Conservation (phyloP, 2,329 filamentous ascomycete genomes). For the Fusarium chlamydosporum region DNA sequence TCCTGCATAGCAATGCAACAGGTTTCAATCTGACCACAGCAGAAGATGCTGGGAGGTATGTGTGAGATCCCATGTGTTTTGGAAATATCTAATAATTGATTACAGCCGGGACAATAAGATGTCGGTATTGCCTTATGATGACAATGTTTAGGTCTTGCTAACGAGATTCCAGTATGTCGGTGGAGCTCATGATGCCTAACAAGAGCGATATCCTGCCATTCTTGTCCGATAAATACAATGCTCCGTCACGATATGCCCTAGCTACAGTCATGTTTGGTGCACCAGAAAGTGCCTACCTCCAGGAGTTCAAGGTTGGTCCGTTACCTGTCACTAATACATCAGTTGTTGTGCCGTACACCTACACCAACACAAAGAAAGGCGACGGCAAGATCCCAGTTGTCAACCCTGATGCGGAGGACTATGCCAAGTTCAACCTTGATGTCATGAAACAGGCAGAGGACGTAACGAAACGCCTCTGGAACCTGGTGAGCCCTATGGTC, state of each 20-base stretch:
- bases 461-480: conserved; percentile 6
- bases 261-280: conserved; percentile 5
- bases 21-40: conserved; percentile 5
- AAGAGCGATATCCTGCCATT: conserved; percentile 8
- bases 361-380: background rate
- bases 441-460: conserved; percentile 15
- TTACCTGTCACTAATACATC: background rate
- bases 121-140: accelerated
- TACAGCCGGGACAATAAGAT: conserved; percentile 11
- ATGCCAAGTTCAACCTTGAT: conserved; percentile 6
- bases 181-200: conserved; percentile 20
- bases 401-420: conserved; percentile 9
- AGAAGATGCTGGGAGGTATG: background rate
- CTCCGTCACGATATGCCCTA: background rate
- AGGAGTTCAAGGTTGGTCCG: conserved; percentile 10
- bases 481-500: background rate
- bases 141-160: accelerated
- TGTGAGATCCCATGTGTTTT: accelerated
- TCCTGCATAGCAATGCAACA: background rate
- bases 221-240: background rate
- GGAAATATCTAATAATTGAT: background rate
- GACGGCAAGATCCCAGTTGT: conserved; percentile 8
- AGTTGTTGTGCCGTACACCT: background rate
- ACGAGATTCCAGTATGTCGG: background rate
- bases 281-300: background rate